These are phyloP conservation scores for Thelonectria rubi DNA, from an alignment of 2,329 filamentous ascomycete genomes.

Conservation along the genomic window DNA sequence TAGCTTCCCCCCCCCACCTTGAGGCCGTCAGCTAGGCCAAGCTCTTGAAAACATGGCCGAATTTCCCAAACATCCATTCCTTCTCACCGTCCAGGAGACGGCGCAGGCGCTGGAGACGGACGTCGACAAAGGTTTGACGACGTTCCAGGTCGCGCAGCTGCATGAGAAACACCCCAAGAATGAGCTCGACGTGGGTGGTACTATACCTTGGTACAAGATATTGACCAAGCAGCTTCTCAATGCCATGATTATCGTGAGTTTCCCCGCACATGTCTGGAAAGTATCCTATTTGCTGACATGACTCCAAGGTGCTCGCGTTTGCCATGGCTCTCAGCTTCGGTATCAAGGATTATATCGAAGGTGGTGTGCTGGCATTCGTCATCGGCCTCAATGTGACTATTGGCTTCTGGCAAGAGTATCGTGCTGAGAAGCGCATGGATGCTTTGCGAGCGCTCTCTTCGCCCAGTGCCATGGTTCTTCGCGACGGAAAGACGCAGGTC, in stretches of 20 bases:
- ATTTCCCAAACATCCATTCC: slow-evolving; percentile 66
- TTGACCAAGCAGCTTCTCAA: slow-evolving; percentile 77
- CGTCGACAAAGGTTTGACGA: slow-evolving; percentile 72
- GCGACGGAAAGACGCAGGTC: slow-evolving; percentile 65
- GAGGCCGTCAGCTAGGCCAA: slow-evolving; percentile 18
- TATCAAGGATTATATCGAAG: slow-evolving; percentile 73
- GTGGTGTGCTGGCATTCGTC: slow-evolving; percentile 72
- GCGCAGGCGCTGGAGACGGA: slow-evolving; percentile 69
- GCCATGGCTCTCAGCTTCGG: slow-evolving; percentile 78
- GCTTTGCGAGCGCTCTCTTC: slow-evolving; percentile 68
- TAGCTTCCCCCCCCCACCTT: slow-evolving; percentile 2
- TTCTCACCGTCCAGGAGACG: slow-evolving; percentile 69
- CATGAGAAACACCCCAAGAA: slow-evolving; percentile 71
- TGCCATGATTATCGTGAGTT: slow-evolving; percentile 76
- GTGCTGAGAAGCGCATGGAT: slow-evolving; percentile 74
- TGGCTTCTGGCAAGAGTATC: slow-evolving; percentile 72
- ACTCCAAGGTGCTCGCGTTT: slow-evolving; percentile 72
- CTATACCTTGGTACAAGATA: slow-evolving; percentile 76
- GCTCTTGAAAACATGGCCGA: slow-evolving; percentile 51
- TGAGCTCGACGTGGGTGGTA: slow-evolving; percentile 74
- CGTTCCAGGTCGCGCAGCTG: slow-evolving; percentile 66
- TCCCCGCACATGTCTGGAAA: background rate
- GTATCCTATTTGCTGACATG: background rate
- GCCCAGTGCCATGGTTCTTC: slow-evolving; percentile 69
- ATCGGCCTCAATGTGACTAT: slow-evolving; percentile 75